These are phyloP conservation scores for Chalaropsis ovoidea DNA, from an alignment of 2,329 filamentous ascomycete genomes.

Conservation along the genomic window DNA sequence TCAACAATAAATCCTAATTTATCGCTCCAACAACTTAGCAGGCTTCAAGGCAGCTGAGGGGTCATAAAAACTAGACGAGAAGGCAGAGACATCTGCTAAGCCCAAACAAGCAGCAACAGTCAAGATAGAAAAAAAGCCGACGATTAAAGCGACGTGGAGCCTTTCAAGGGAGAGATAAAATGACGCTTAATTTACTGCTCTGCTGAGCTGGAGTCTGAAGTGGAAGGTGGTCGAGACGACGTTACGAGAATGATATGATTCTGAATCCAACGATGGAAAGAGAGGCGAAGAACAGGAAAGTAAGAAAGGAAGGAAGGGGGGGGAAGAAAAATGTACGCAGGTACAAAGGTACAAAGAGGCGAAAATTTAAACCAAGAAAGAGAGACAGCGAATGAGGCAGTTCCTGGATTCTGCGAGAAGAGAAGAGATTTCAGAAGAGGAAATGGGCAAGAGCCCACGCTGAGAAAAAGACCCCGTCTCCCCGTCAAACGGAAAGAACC, in stretches of 20 bases:
- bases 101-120: slow-evolving; percentile 13
- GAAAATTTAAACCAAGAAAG: not conserved
- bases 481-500: not conserved
- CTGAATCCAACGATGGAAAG: too few relatives aligned
- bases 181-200: not conserved
- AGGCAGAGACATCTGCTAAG: slow-evolving; percentile 17
- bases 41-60: not conserved
- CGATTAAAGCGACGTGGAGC: not conserved
- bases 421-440: not conserved
- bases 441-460: not conserved
- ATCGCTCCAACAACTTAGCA: not conserved
- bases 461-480: not conserved
- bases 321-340: not conserved
- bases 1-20: not conserved
- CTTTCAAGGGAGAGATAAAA: not conserved
- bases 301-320: not conserved
- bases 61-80: slow-evolving; percentile 21
- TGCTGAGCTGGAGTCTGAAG: not conserved
- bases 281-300: not conserved
- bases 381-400: not conserved
- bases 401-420: slow-evolving; percentile 7
- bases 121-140: not conserved
- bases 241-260: not conserved
- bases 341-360: not conserved
- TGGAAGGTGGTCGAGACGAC: not conserved